Evolutionary conservation across 345 rosid species (phyloP).

Genomic region (Eutrema heterophyllum): DNA sequence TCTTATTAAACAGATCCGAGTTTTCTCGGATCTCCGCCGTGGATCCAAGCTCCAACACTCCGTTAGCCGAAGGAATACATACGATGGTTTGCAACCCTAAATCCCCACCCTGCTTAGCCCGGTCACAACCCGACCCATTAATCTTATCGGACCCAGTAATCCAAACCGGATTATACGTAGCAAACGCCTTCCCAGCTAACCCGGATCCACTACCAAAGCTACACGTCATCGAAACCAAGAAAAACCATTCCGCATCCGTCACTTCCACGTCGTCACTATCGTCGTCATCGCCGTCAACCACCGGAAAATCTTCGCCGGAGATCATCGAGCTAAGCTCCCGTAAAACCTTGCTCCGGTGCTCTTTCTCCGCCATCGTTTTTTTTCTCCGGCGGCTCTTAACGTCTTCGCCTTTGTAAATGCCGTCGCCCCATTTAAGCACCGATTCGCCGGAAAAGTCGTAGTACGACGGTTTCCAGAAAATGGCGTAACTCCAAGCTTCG

Average conservation of each 20-base stretch:
- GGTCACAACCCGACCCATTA: constrained; percentile 48
- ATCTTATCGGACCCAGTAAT: constrained; percentile 56
- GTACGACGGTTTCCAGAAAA: constrained; percentile 81
- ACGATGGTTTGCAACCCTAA: constrained; percentile 75
- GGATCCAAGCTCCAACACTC: constrained; percentile 89
- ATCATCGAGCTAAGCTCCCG: constrained; percentile 73
- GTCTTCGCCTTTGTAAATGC: constrained; percentile 78
- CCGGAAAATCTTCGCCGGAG: constrained; percentile 37
- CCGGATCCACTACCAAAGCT: constrained; percentile 60
- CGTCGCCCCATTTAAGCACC: constrained; percentile 84
- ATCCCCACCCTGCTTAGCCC: constrained; percentile 61
- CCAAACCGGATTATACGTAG: constrained; percentile 56
- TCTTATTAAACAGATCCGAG: constrained; percentile 68
- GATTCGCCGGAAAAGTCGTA: constrained; percentile 43
- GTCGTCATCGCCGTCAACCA: constrained; percentile 2
- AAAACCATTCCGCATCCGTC: constrained; percentile 92
- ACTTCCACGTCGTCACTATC: constrained; percentile 64
- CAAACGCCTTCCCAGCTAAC: constrained; percentile 67
- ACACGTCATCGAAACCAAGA: constrained; percentile 77
- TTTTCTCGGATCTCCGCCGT: constrained; percentile 56
- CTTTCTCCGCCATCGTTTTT: constrained; percentile 46
- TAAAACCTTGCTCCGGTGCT: constrained; percentile 58
- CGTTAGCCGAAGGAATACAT: constrained; percentile 65
- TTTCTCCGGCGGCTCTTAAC: constrained; percentile 35
- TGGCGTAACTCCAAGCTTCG: constrained; percentile 82